Percentiles rank a stretch among this genome's conserved stretches.
Conservation (phyloP, 306 rosid genomes). For the Biancaea sappan region DNA sequence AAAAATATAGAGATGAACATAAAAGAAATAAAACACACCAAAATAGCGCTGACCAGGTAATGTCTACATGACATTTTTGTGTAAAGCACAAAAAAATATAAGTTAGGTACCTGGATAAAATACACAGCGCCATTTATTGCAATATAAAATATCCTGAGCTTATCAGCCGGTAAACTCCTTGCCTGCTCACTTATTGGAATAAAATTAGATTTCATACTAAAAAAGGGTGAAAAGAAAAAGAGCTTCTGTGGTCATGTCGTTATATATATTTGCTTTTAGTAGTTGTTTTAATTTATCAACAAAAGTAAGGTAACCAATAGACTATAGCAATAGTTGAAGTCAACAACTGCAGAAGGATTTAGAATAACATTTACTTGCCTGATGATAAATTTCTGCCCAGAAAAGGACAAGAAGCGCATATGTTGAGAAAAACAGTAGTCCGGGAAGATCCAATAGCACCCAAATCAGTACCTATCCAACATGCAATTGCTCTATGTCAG, state of each 20-base stretch:
- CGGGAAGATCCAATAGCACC: conserved; percentile 76
- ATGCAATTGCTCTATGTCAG: conserved; percentile 41
- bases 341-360: background rate
- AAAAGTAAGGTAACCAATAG: background rate
- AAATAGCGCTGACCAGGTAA: background rate
- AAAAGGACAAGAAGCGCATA: conserved; percentile 87
- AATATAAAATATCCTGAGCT: conserved; percentile 57
- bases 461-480: conserved; percentile 60
- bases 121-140: conserved; percentile 57
- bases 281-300: background rate
- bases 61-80: background rate
- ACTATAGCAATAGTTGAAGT: background rate
- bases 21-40: background rate
- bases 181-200: conserved; percentile 48
- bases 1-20: background rate
- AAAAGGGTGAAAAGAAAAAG: background rate
- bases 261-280: background rate
- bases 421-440: conserved; percentile 81
- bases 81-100: conserved; percentile 1
- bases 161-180: conserved; percentile 72
- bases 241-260: background rate
- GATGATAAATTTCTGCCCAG: conserved; percentile 96
- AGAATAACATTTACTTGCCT: conserved; percentile 51
- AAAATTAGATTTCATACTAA: background rate
- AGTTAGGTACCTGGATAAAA: conserved; percentile 54